Evolutionary conservation across 2,329 filamentous ascomycete genomes (phyloP), one percentile per base, ranked within the genome.

Genomic region (Penicillium psychrosexuale): DNA sequence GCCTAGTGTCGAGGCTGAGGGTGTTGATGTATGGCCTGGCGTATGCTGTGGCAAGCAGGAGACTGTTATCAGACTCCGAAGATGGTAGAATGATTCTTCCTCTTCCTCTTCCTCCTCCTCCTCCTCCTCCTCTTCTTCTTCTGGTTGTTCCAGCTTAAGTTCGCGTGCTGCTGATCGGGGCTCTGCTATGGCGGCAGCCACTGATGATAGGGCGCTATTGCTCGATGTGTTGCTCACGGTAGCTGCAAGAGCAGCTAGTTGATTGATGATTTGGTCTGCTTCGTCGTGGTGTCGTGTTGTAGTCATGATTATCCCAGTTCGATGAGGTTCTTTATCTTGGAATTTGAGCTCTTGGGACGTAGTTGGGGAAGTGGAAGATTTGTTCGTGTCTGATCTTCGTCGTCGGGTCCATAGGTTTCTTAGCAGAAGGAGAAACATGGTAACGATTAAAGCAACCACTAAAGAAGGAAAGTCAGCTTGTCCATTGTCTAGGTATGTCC

Each of bases 41-140:
- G 47, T 38, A 15, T 52, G 46, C 8, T 52, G 52, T 5, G 61
- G 45, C 3, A 47, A 24, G 22, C 34, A 51, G 11, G 63, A 62
- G 36, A 60, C 34, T 31, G 61, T 64, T 50, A 65, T 65, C 34
- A 64, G 44, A 45, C 59, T 63, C 28, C 47, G 31, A 30, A 65
- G 56, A 36, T 65, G 61, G 34, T 61, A 49, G 46, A 64, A 65
- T 11, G 56, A 58, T 46, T 65, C 61, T 34, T 62, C 57, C 42
- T 33, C 30, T 33, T 51, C 50, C 22, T 24, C 22, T 4, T 24
- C 5, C 5, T 6, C 22, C 22, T 24, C 22, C 22, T 24, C 5
- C 5, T 6, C 22, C 22, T 24, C 22, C 22, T 24, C 22, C 22
- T 24, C 22, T 6, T 24, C 1, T 44, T 33, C 30, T 33, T 51